These are phyloP conservation scores for Lachnellula willkommii DNA, from an alignment of 2,329 filamentous ascomycete species.

Conservation along the genomic window DNA sequence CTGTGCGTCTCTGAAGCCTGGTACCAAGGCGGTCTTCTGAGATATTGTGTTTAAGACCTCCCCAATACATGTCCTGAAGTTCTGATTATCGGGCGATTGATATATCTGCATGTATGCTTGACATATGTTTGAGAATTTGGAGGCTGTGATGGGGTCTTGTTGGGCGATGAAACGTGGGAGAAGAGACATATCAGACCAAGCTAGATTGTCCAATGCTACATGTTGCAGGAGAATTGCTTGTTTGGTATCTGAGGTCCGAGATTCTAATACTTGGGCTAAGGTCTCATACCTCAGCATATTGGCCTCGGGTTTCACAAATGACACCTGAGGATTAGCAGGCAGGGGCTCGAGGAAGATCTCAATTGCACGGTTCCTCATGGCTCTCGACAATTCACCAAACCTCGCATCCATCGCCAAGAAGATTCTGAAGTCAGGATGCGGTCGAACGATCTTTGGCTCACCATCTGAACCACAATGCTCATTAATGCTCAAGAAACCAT, in stretches of 20 bases:
- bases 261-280: slow-evolving; percentile 17
- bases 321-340: background rate
- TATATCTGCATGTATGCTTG: slow-evolving; percentile 24
- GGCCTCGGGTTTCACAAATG: slow-evolving; percentile 20
- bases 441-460: slow-evolving; percentile 70
- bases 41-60: slow-evolving; percentile 23
- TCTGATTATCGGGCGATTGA: slow-evolving; percentile 19
- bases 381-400: slow-evolving; percentile 88
- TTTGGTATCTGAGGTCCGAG: background rate
- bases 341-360: slow-evolving; percentile 70
- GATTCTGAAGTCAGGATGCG: slow-evolving; percentile 82
- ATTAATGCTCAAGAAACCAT: slow-evolving; percentile 83
- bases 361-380: slow-evolving; percentile 92
- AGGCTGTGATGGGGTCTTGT: background rate
- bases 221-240: slow-evolving; percentile 13
- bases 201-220: slow-evolving; percentile 29
- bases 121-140: slow-evolving; percentile 1
- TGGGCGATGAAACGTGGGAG: slow-evolving; percentile 24
- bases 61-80: slow-evolving; percentile 21
- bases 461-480: slow-evolving; percentile 84
- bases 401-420: slow-evolving; percentile 91
- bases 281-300: slow-evolving; percentile 27
- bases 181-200: slow-evolving; percentile 28
- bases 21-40: slow-evolving; percentile 16
- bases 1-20: slow-evolving; percentile 38